Evolutionary conservation across 768 basidiomycete species (phyloP).

Genomic region (Lepiota subincarnata): DNA sequence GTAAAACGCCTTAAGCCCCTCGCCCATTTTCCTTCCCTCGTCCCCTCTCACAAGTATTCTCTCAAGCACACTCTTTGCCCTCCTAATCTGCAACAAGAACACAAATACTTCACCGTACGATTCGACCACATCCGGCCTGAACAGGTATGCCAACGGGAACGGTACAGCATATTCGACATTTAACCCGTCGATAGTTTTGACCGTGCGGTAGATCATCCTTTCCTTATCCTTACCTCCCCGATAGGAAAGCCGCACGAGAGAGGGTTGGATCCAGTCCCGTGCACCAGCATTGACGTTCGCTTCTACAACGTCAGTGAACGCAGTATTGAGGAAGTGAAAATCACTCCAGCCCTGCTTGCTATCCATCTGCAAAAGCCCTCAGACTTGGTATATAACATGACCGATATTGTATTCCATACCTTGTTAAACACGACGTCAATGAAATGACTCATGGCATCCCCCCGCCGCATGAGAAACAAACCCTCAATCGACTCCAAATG

Average conservation of each 20-base stretch:
- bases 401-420: constrained; percentile 32
- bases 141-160: constrained; percentile 78
- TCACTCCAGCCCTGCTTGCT: constrained; percentile 68
- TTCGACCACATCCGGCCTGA: constrained; percentile 51
- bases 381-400: neutral
- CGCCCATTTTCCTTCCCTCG: constrained; percentile 26
- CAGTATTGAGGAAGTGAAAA: constrained; percentile 80
- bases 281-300: constrained; percentile 35
- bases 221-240: constrained; percentile 47
- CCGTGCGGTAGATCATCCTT: constrained; percentile 43
- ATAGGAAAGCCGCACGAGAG: constrained; percentile 71
- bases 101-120: constrained; percentile 65
- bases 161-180: constrained; percentile 77
- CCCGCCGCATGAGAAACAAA: constrained; percentile 69
- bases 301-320: constrained; percentile 64
- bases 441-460: constrained; percentile 76
- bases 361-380: constrained; percentile 57
- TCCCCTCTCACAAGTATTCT: constrained; percentile 62
- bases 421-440: constrained; percentile 70
- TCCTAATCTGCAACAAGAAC: constrained; percentile 67
- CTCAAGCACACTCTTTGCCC: constrained; percentile 70
- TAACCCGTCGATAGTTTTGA: constrained; percentile 64
- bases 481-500: constrained; percentile 66
- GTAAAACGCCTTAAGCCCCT: constrained; percentile 67
- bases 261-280: constrained; percentile 56